A percentile compares a stretch with the other conserved stretches of the same genome.
Conservation (phyloP, 1,139 yeast species). For the Groenewaldozyma auringiensis region DNA sequence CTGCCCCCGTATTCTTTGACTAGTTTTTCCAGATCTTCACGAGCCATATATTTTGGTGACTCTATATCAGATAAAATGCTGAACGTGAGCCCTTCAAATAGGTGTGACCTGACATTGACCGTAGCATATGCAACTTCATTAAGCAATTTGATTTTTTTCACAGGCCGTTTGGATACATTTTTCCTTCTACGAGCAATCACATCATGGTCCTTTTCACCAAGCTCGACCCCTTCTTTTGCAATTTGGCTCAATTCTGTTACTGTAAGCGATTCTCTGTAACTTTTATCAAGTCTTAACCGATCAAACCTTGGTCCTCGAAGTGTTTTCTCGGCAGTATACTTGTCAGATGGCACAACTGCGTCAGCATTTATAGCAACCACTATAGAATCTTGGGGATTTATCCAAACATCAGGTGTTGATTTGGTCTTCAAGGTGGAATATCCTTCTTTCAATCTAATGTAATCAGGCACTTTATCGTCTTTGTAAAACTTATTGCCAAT, state of each 20-base stretch:
- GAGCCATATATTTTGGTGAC: conserved; percentile 18
- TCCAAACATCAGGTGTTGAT: conserved; percentile 61
- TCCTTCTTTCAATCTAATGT: conserved; percentile 28
- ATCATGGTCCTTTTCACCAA: conserved; percentile 7
- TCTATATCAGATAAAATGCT: conserved; percentile 23
- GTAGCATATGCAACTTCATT: conserved; percentile 7
- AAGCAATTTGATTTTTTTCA: conserved; percentile 8
- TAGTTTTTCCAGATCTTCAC: conserved; percentile 20
- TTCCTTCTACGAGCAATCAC: conserved; percentile 10
- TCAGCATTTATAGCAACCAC: conserved; percentile 85
- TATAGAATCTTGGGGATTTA: conserved; percentile 65
- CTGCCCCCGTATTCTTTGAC: conserved; percentile 28
- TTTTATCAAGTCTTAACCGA: conserved; percentile 55
- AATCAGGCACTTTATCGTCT: conserved; percentile 46
- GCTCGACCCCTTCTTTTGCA: conserved; percentile 14
- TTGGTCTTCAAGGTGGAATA: not conserved
- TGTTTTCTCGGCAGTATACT: conserved; percentile 62
- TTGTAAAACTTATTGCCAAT: conserved; percentile 59
- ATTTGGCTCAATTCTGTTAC: conserved; percentile 38
- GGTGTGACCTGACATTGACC: conserved; percentile 10
- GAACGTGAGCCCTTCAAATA: conserved; percentile 22
- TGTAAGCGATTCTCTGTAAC: conserved; percentile 52
- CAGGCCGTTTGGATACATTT: not conserved
- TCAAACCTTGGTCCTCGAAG: conserved; percentile 72
- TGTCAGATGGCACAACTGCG: conserved; percentile 47